Conservation (phyloP, 2,329 filamentous ascomycete genomes). For the Botrytis byssoidea region DNA sequence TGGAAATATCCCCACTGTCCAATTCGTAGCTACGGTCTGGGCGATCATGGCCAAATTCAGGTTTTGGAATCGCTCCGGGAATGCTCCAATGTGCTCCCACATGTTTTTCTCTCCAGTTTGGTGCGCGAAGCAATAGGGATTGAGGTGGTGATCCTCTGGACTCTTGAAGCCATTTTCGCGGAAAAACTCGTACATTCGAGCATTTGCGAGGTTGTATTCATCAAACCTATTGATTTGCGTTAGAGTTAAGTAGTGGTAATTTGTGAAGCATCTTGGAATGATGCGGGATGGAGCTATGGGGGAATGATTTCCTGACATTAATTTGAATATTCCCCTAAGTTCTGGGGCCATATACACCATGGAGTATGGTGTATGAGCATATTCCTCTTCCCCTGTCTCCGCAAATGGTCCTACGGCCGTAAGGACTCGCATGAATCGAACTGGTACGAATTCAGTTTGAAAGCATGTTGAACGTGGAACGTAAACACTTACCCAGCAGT, state of each 20-base stretch:
- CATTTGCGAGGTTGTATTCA: slow-evolving; percentile 26
- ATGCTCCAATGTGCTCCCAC: slow-evolving; percentile 34
- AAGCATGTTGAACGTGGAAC: neutral
- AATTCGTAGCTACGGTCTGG: slow-evolving; percentile 23
- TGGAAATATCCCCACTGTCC: slow-evolving; percentile 28
- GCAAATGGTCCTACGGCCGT: slow-evolving; percentile 26
- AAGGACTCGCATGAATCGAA: slow-evolving; percentile 31
- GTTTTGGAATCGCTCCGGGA: slow-evolving; percentile 32
- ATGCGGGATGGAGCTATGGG: neutral
- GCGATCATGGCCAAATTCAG: slow-evolving; percentile 37
- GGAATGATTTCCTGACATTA: neutral
- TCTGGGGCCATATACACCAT: slow-evolving; percentile 27
- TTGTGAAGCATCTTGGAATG: neutral
- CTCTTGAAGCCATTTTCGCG: slow-evolving; percentile 28
- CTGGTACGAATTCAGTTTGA: slow-evolving; percentile 20
- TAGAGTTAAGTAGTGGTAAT: neutral
- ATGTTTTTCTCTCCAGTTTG: slow-evolving; percentile 31
- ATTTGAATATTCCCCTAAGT: slow-evolving; percentile 27
- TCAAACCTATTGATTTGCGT: slow-evolving; percentile 27
- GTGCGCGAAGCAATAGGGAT: slow-evolving; percentile 36
- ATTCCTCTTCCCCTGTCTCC: slow-evolving; percentile 28
- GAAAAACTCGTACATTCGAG: slow-evolving; percentile 32
- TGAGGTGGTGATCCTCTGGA: slow-evolving; percentile 28
- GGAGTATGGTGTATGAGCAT: slow-evolving; percentile 32
- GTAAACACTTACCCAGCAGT: slow-evolving; percentile 29